Evolutionary conservation across 192 early-diverging fungal genomes (phyloP).

Genomic region (Podila clonocystis): DNA sequence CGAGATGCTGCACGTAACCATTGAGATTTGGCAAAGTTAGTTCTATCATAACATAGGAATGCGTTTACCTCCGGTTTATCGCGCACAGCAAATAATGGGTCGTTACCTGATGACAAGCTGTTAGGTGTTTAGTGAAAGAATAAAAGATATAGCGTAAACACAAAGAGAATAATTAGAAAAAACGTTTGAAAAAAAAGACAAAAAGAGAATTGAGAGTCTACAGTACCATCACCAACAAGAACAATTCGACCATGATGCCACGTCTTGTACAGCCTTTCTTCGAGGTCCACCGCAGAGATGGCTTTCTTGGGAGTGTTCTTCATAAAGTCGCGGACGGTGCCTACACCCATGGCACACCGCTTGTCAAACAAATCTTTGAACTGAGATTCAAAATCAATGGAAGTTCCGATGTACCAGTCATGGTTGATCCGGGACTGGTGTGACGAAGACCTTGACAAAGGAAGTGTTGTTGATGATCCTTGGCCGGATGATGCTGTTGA

Average conservation of each 20-base stretch:
- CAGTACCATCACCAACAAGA: constrained; percentile 23
- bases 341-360: constrained; percentile 11
- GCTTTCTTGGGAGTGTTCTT: constrained; percentile 3
- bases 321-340: constrained; percentile 25
- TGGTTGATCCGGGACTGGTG: constrained; percentile 1
- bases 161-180: neutral
- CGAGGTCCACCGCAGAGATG: constrained; percentile 12
- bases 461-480: neutral
- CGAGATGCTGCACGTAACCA: neutral
- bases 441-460: constrained; percentile 1
- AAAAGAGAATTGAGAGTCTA: neutral
- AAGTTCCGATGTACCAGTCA: constrained; percentile 15
- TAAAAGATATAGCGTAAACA: no score
- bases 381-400: constrained; percentile 3
- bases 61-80: no score
- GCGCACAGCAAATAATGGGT: no score
- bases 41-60: no score
- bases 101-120: no score
- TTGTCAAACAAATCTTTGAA: constrained; percentile 9
- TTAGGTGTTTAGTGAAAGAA: no score
- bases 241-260: constrained; percentile 34
- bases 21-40: no score
- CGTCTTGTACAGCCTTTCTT: constrained; percentile 29
- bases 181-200: neutral
- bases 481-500: neutral